Base-by-base conservation (phyloP, 805 yeast species). In the Suhomyces sp. region DNA sequence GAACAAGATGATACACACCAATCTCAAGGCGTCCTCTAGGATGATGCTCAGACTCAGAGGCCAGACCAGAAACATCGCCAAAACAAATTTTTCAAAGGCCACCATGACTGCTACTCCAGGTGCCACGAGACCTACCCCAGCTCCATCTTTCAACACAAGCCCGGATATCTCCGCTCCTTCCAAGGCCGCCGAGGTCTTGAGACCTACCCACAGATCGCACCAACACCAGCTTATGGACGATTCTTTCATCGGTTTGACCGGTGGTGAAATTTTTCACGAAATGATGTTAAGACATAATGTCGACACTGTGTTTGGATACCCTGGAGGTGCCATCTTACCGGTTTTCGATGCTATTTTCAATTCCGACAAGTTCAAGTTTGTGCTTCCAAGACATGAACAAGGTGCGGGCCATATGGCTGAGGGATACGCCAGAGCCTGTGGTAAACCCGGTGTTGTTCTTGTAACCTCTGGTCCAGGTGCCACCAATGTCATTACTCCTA, bases 331-430 rank as follows among this genome's bases (percentile, higher is more conserved):
- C 48, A 93, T 93, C 54, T 74, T 93, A 53, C 98, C 98, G 10
- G 98, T 93, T 17, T 93, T 84, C 58, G 98, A 93, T 60, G 98
- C 98, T 48, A 93, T 93, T 50, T 86, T 83, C 72, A 84, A 91
- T 69, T 85, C 96, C 14, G 80, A 82, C 38, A 78, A 84, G 54
- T 91, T 93, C 74, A 79, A 82, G 50, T 93, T 93, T 58, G 86
- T 93, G 38, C 70, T 93, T 46, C 98, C 98, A 31, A 78, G 95
- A 54, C 98, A 93, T 63, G 98, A 93, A 65, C 98, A 93, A 68
- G 98, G 98, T 60, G 98, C 98, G 12, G 98, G 98, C 35, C 98
- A 93, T 66, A 93, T 93, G 98, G 98, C 98, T 38, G 97, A 93
- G 68, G 98, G 98, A 41, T 93, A 93, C 51, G 97, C 98, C 38